Evolutionary conservation across 179 eudicot species (phyloP).

Genomic region (Beta macrorhiza): DNA sequence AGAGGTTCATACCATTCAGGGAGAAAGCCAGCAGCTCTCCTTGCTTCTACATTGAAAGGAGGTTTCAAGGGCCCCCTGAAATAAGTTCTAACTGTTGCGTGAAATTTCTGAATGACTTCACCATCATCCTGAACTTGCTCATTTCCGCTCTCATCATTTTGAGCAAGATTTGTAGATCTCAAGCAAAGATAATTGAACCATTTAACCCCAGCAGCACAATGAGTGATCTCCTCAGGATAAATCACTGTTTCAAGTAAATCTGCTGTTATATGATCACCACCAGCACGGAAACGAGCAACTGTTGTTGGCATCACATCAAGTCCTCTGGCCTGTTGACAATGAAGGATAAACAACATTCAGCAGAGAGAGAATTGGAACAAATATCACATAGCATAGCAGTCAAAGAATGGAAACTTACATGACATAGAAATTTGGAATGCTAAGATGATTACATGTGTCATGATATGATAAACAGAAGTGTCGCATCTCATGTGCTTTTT

Average conservation of each 20-base stretch:
- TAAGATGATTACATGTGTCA: not conserved
- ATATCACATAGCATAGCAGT: not conserved
- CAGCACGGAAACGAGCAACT: constrained; percentile 72
- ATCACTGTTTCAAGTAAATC: constrained; percentile 68
- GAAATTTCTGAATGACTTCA: constrained; percentile 62
- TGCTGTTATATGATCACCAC: constrained; percentile 82
- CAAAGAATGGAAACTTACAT: not conserved
- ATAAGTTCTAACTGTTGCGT: constrained; percentile 52
- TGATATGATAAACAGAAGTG: not conserved
- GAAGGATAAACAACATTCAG: not conserved
- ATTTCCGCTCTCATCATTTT: constrained; percentile 4
- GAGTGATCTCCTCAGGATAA: constrained; percentile 89
- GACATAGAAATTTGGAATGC: not conserved
- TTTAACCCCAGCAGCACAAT: constrained; percentile 90
- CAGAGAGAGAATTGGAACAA: not conserved
- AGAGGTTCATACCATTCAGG: constrained; percentile 93
- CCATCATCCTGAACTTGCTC: constrained; percentile 33
- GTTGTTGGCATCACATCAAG: constrained; percentile 95
- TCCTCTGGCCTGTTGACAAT: constrained; percentile 72
- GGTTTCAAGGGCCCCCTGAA: constrained; percentile 90
- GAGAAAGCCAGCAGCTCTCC: constrained; percentile 89
- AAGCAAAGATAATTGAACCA: constrained; percentile 83
- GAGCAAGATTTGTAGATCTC: constrained; percentile 41
- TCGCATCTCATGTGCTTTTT: not conserved
- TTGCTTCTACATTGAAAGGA: constrained; percentile 85